These are phyloP conservation scores for Zoysia japonica DNA, from an alignment of 176 grass and related monocot genomes.

Conservation along the genomic window DNA sequence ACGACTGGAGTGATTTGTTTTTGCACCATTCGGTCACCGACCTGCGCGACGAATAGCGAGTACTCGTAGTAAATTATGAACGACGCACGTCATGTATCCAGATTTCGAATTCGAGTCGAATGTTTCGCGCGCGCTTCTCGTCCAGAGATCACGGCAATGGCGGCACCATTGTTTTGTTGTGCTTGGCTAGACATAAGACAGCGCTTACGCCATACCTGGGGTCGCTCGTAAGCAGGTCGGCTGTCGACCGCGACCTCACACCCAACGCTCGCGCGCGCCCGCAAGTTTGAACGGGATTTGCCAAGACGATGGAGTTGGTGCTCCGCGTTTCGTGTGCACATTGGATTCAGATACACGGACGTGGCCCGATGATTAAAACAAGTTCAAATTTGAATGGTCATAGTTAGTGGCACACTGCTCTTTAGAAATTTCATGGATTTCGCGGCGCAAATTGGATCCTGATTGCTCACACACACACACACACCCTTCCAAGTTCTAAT, in stretches of 20 bases:
- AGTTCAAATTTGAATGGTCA: neutral
- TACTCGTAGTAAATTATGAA: too few species aligned
- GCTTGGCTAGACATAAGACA: neutral
- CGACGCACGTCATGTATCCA: neutral
- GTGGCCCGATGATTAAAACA: neutral
- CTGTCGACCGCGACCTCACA: conserved; percentile 5
- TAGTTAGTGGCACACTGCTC: too few species aligned
- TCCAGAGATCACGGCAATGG: neutral
- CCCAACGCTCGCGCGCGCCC: neutral
- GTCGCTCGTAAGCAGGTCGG: conserved; percentile 1
- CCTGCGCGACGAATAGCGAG: neutral
- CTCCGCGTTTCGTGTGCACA: neutral
- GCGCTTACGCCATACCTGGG: conserved; percentile 4
- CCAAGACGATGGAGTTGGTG: neutral
- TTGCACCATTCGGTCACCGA: neutral
- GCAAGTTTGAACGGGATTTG: conserved; percentile 22
- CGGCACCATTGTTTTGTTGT: neutral
- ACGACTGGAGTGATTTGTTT: too few species aligned
- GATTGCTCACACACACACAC: too few species aligned
- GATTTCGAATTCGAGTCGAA: neutral
- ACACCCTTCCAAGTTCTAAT: too few species aligned
- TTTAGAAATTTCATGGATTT: too few species aligned
- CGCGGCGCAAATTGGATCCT: too few species aligned
- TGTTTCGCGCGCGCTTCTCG: neutral
- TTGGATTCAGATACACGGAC: neutral